Evolutionary conservation across 768 basidiomycete species (phyloP), one percentile per base, ranked within the genome.

Genomic region (Multifurca ochricompacta): DNA sequence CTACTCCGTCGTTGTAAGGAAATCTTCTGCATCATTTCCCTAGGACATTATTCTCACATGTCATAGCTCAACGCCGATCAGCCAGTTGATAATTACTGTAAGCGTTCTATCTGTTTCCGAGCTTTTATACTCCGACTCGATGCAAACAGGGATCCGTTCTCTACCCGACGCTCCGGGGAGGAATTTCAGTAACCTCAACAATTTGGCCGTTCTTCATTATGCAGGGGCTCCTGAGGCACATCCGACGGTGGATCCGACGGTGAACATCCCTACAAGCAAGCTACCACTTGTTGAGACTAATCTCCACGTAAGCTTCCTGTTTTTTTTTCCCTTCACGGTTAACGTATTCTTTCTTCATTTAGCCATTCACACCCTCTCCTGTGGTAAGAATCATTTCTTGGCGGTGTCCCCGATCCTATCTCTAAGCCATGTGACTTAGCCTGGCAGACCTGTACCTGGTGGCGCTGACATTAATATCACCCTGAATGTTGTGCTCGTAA

Each of bases 51-150:
- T 3, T 28, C 43, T 53, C 2, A 46, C n/a, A 41, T 2, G 1
- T n/a, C 3, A 4, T 30, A 65, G 53, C 63, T 78, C 9, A 64
- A 68, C 1, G 76, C 76, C 9, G 68, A 71, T 58, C 68, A 75
- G 53, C 57, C 67, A 3, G 63, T 74, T 13, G 67, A 60, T 31
- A 78, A 77, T 59, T 78, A 77, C 60, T 77, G 74, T 76, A 16
- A 14, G 59, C 59, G 48, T 54, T 56, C 55, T 27, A 44, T 51
- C 3, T 32, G 1, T 54, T 45, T 10, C 1, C 28, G 40, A 9
- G 55, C 55, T 4, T 43, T 45, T 35, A 5, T 11, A 35, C n/a
- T 37, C 19, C 32, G 34, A 34, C 16, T n/a, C 3, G 48, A n/a
- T 10, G 3, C 5, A 4, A 48, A 27, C 54, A 59, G 37, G 58